Conservation (phyloP, 2,329 filamentous ascomycete genomes). For the Aspergillus felis region DNA sequence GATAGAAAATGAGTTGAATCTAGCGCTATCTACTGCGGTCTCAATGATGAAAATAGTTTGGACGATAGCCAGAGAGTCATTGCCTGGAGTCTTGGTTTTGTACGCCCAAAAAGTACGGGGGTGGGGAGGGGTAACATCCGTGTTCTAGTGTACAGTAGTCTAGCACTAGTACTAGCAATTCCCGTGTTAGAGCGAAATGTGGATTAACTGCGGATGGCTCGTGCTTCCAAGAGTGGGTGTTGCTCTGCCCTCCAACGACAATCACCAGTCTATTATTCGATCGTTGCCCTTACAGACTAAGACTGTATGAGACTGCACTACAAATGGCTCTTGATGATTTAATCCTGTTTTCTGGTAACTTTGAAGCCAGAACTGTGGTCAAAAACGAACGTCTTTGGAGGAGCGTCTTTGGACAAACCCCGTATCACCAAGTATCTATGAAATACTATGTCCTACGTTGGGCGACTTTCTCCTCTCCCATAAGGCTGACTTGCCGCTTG, state of each 20-base stretch:
- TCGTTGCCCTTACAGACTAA: not conserved
- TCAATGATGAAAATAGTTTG: not conserved
- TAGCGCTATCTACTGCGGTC: not conserved
- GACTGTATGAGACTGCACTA: not conserved
- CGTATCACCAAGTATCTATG: not conserved
- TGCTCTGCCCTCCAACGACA: not conserved
- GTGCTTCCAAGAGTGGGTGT: not conserved
- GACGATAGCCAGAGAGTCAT: not conserved
- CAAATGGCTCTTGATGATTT: not conserved
- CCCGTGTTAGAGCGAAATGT: too few species aligned
- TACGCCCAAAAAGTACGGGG: constrained; percentile 9
- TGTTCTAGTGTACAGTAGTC: constrained; percentile 3
- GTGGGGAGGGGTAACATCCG: constrained; percentile 18
- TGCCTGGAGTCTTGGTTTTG: not conserved
- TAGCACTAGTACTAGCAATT: constrained; percentile 9
- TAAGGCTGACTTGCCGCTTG: not conserved
- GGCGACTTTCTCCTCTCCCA: not conserved
- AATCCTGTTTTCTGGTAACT: not conserved
- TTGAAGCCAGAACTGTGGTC: not conserved
- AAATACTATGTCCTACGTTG: not conserved
- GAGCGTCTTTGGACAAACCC: not conserved
- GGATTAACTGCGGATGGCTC: not conserved
- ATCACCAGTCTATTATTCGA: not conserved
- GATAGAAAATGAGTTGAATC: not conserved
- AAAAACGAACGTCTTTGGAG: not conserved